Evolutionary conservation across 1,139 yeast genomes (phyloP).

Genomic region (Cylindricascospora bacillispora): DNA sequence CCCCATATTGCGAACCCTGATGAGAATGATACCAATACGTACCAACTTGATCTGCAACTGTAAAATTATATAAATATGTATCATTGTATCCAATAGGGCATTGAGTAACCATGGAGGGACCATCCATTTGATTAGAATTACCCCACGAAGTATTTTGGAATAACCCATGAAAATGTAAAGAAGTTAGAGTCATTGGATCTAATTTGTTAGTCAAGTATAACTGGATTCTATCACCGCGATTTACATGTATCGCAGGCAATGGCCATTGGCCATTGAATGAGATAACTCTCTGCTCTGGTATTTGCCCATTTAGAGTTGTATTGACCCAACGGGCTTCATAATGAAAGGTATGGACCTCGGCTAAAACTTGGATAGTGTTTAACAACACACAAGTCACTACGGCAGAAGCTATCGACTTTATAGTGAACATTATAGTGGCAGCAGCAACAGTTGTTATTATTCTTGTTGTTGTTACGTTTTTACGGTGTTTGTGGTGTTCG

Average conservation of each 20-base stretch:
- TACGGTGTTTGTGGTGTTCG: too few species aligned
- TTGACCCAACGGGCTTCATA: constrained; percentile 40
- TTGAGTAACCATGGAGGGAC: constrained; percentile 66
- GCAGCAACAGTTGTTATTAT: too few species aligned
- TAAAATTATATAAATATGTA: constrained; percentile 50
- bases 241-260: constrained; percentile 52
- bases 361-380: constrained; percentile 2
- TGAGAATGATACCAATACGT: constrained; percentile 82
- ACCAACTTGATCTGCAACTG: constrained; percentile 54
- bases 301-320: constrained; percentile 48
- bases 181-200: constrained; percentile 32
- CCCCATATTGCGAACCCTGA: constrained; percentile 62
- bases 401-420: too few species aligned
- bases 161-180: constrained; percentile 68
- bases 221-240: constrained; percentile 48
- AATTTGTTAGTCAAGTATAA: constrained; percentile 49
- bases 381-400: constrained; percentile 1
- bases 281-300: constrained; percentile 36
- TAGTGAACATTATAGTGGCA: background rate
- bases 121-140: constrained; percentile 50
- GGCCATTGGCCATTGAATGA: constrained; percentile 70
- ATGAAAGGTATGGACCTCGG: constrained; percentile 36
- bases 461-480: too few species aligned
- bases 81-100: constrained; percentile 64
- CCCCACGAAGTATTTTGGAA: constrained; percentile 40